Evolutionary conservation across 2,329 filamentous ascomycete genomes (phyloP).

Genomic region (Aspergillus neotritici): DNA sequence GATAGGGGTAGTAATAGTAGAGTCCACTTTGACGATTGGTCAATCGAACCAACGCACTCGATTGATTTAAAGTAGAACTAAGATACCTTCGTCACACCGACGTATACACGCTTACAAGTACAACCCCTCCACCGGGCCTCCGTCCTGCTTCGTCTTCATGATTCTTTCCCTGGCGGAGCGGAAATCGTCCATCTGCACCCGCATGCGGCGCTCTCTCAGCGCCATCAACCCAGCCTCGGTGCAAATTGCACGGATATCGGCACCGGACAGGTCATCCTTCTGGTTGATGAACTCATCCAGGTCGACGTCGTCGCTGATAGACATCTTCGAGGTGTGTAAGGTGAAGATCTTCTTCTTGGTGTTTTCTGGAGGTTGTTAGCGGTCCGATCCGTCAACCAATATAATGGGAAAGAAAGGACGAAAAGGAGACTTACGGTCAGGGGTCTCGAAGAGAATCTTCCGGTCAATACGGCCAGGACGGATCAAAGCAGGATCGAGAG

Average conservation of each 20-base stretch:
- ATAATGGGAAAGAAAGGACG: background rate
- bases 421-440: slow-evolving; percentile 51
- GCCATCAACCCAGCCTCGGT: slow-evolving; percentile 94
- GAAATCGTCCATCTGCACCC: slow-evolving; percentile 99
- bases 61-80: slow-evolving; percentile 6
- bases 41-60: slow-evolving; percentile 4
- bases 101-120: slow-evolving; percentile 67
- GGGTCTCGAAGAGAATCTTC: slow-evolving; percentile 80
- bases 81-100: slow-evolving; percentile 8
- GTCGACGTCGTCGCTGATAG: slow-evolving; percentile 90
- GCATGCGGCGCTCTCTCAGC: slow-evolving; percentile 89
- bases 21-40: slow-evolving; percentile 19
- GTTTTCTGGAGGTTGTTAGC: slow-evolving; percentile 54
- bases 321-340: slow-evolving; percentile 98
- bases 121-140: slow-evolving; percentile 85
- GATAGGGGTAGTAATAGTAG: slow-evolving; percentile 10
- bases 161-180: slow-evolving; percentile 86
- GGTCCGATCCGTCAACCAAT: background rate
- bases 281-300: slow-evolving; percentile 97
- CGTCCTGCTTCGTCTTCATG: slow-evolving; percentile 96
- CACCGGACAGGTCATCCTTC: slow-evolving; percentile 94
- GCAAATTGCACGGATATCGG: slow-evolving; percentile 98
- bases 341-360: slow-evolving; percentile 98
- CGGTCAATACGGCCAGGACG: slow-evolving; percentile 96
- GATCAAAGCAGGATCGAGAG: slow-evolving; percentile 90